Percentiles rank a stretch among this genome's conserved stretches.
phyloP scores from a whole-genome alignment of 2,329 filamentous ascomycete species.

The Arthrobotrys sinensis region DNA sequence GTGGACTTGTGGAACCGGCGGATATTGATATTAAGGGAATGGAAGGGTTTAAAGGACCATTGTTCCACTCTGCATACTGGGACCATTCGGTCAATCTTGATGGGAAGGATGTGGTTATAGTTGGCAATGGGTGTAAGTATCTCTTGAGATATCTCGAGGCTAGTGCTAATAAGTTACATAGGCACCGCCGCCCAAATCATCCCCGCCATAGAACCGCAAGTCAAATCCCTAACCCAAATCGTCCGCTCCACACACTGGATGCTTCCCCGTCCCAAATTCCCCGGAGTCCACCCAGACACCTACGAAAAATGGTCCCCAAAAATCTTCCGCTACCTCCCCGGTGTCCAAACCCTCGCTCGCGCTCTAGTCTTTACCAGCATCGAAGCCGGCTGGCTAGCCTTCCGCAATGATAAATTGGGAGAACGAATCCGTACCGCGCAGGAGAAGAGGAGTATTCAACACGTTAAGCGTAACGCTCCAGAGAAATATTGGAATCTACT shows the following conservation, averaged over 20 bases:
- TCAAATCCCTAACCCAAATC: conserved; percentile 74
- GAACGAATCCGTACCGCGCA: conserved; percentile 67
- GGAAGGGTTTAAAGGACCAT: conserved; percentile 72
- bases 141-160: neutral
- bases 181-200: conserved; percentile 72
- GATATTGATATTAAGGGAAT: conserved; percentile 71
- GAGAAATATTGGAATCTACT: conserved; percentile 75
- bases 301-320: conserved; percentile 71
- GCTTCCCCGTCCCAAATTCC: conserved; percentile 66
- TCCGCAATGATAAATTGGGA: conserved; percentile 68
- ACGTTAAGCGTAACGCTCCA: conserved; percentile 72
- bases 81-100: conserved; percentile 71
- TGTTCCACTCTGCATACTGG: conserved; percentile 75
- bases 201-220: conserved; percentile 70
- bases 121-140: conserved; percentile 73
- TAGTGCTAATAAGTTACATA: conserved; percentile 19
- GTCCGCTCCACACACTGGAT: conserved; percentile 75
- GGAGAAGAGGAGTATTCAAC: conserved; percentile 69
- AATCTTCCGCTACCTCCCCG: conserved; percentile 71
- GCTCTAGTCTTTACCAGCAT: conserved; percentile 69
- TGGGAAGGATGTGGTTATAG: conserved; percentile 73
- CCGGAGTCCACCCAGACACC: conserved; percentile 67
- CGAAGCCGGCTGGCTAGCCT: conserved; percentile 70
- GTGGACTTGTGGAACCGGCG: conserved; percentile 73
- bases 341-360: conserved; percentile 70